Conservation (phyloP, 768 basidiomycete genomes). For the Suillus lakei region DNA sequence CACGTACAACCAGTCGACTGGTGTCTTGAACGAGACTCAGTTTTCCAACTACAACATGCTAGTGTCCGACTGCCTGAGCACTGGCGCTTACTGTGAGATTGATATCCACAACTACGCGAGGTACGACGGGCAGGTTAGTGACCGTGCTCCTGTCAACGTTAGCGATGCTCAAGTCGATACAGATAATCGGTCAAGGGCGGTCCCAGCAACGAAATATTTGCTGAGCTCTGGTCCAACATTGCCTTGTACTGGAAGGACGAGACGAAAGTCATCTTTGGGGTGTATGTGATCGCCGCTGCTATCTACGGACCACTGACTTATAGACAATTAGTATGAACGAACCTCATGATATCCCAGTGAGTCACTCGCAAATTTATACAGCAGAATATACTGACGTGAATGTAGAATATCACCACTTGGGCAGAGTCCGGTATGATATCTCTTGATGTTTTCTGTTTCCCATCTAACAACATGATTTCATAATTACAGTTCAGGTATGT, state of each 20-base stretch:
- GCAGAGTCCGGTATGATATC: constrained; percentile 36
- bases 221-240: constrained; percentile 55
- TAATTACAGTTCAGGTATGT: background rate
- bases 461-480: background rate
- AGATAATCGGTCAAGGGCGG: constrained; percentile 71
- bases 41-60: constrained; percentile 58
- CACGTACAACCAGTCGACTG: constrained; percentile 41
- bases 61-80: constrained; percentile 41
- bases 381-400: background rate
- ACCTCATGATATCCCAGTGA: constrained; percentile 57
- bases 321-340: constrained; percentile 57
- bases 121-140: constrained; percentile 48
- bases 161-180: background rate
- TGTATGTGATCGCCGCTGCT: constrained; percentile 39
- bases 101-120: constrained; percentile 69
- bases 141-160: background rate
- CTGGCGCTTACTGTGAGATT: constrained; percentile 58
- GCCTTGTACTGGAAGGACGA: constrained; percentile 53
- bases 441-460: background rate
- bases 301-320: background rate
- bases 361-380: background rate
- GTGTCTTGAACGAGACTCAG: constrained; percentile 46
- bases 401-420: constrained; percentile 48
- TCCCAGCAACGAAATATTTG: constrained; percentile 58
- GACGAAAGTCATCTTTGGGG: constrained; percentile 49